Conservation (phyloP, 768 basidiomycete species). For the Lactarius indigo region DNA sequence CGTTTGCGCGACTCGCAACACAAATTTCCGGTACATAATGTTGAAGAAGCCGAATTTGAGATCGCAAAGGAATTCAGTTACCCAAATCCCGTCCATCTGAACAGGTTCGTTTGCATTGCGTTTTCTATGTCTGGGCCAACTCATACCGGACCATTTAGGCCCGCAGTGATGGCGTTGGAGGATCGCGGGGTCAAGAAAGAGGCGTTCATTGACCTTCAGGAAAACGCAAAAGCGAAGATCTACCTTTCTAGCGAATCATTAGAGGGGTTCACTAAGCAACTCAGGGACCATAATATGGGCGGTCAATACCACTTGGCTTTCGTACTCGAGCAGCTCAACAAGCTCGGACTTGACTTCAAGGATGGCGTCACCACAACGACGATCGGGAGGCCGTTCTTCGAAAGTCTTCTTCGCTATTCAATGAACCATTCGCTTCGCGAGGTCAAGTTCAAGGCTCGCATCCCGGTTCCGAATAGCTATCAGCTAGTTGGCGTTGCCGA, state of each 20-base stretch:
- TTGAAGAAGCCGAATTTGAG: conserved; percentile 57
- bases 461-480: conserved; percentile 64
- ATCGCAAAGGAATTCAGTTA: conserved; percentile 61
- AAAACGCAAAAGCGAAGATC: conserved; percentile 50
- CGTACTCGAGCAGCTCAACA: conserved; percentile 48
- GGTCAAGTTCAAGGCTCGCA: conserved; percentile 73
- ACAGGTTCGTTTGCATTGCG: conserved; percentile 46
- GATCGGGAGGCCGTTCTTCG: conserved; percentile 55
- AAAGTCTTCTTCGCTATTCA: conserved; percentile 52
- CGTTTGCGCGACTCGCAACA: conserved; percentile 69
- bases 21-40: conserved; percentile 58
- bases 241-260: conserved; percentile 60
- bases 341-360: conserved; percentile 48
- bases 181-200: conserved; percentile 61
- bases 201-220: conserved; percentile 60
- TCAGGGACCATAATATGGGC: conserved; percentile 48
- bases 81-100: conserved; percentile 65
- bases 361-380: conserved; percentile 33
- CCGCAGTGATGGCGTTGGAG: conserved; percentile 76
- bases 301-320: conserved; percentile 45
- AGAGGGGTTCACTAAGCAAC: conserved; percentile 43
- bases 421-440: conserved; percentile 64
- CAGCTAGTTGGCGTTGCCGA: conserved; percentile 80
- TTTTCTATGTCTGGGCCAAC: background rate
- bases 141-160: conserved; percentile 37